phyloP scores from a whole-genome alignment of 2,329 filamentous ascomycete species.

The Aspergillus aculeatus region DNA sequence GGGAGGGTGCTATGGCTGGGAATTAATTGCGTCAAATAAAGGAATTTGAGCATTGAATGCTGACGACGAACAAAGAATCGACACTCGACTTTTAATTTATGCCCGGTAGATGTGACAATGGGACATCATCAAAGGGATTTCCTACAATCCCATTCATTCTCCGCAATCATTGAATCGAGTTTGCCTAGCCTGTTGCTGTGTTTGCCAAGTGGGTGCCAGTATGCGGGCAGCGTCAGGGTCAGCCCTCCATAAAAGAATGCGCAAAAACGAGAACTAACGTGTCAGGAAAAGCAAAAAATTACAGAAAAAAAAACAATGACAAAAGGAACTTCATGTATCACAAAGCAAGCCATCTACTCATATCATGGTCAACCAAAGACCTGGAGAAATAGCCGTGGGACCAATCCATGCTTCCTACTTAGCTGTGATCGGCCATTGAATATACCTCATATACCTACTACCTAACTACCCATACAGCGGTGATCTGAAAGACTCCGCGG shows the following conservation, averaged over 20 bases:
- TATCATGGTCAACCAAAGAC: not conserved
- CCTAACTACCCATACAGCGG: too few relatives aligned
- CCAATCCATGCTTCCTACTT: not conserved
- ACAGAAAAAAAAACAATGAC: too few relatives aligned
- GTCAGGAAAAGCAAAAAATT: too few relatives aligned
- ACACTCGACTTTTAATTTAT: not conserved
- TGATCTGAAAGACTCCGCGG: not conserved
- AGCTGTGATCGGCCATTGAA: not conserved
- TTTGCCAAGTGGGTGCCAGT: not conserved
- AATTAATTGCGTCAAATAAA: not conserved
- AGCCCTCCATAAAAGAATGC: not conserved
- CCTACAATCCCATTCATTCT: not conserved
- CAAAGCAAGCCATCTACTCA: not conserved
- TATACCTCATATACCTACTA: not conserved
- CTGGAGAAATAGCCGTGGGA: not conserved
- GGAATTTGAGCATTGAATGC: not conserved
- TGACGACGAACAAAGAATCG: not conserved
- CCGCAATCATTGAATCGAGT: not conserved
- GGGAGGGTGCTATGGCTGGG: not conserved
- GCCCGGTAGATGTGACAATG: not conserved
- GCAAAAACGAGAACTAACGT: too few relatives aligned
- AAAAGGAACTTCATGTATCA: not conserved
- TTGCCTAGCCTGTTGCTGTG: not conserved
- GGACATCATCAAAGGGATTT: not conserved
- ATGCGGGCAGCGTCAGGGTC: not conserved